Conservation (phyloP, 2,329 filamentous ascomycete species). For the Cladosporium velox region DNA sequence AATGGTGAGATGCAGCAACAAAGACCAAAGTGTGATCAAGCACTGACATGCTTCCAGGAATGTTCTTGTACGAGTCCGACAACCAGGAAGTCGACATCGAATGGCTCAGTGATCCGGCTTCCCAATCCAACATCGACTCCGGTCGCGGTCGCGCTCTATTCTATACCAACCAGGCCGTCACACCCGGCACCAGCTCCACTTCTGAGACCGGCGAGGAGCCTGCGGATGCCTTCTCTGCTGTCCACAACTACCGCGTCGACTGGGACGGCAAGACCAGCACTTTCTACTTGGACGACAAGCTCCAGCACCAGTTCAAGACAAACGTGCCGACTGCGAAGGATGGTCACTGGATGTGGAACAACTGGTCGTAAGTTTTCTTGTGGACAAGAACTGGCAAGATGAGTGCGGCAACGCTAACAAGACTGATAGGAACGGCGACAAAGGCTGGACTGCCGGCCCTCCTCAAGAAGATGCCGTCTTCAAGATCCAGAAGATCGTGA, state of each 20-base stretch:
- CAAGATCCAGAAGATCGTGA: conserved; percentile 31
- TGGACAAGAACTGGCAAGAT: not conserved
- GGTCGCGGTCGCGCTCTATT: conserved; percentile 23
- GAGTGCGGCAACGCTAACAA: not conserved
- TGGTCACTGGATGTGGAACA: conserved; percentile 30
- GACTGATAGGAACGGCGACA: conserved; percentile 25
- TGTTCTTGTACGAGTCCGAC: conserved; percentile 29
- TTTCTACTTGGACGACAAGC: conserved; percentile 27
- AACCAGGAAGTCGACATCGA: conserved; percentile 32
- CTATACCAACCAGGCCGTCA: conserved; percentile 27
- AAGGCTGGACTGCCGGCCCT: conserved; percentile 26
- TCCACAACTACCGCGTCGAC: conserved; percentile 30
- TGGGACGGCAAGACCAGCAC: conserved; percentile 24
- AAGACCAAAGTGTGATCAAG: not conserved
- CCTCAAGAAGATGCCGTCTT: conserved; percentile 28
- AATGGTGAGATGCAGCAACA: conserved; percentile 17
- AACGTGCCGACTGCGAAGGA: conserved; percentile 26
- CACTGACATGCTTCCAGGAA: conserved; percentile 20
- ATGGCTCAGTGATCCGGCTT: conserved; percentile 26
- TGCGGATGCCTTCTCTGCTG: conserved; percentile 20
- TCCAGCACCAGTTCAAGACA: conserved; percentile 17
- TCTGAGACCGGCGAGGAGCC: conserved; percentile 15
- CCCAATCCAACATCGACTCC: conserved; percentile 24
- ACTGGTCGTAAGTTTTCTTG: conserved; percentile 25
- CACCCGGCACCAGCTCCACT: conserved; percentile 4